phyloP scores from a whole-genome alignment of 2,329 filamentous ascomycete species.

The Rhexocercosporidium sp. region DNA sequence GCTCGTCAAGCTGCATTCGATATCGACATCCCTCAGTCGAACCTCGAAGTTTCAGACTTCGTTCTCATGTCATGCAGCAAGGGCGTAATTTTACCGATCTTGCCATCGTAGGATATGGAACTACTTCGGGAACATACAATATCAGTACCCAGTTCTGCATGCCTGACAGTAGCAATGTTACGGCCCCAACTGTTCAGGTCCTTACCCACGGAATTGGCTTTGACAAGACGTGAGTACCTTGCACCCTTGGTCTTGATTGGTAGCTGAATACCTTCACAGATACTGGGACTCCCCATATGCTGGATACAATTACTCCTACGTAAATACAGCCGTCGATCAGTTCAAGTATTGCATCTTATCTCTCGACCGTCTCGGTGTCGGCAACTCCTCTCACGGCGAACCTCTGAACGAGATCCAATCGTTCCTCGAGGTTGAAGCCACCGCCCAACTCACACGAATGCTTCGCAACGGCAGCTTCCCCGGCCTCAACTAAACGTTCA shows the following conservation, averaged over 20 bases:
- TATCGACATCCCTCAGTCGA: conserved; percentile 51
- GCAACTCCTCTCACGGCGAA: conserved; percentile 61
- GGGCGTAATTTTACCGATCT: conserved; percentile 55
- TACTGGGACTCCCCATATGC: conserved; percentile 68
- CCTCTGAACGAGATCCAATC: conserved; percentile 65
- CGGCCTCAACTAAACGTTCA: conserved; percentile 44
- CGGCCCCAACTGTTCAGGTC: conserved; percentile 48
- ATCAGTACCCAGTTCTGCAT: conserved; percentile 67
- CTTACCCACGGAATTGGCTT: conserved; percentile 61
- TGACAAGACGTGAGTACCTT: conserved; percentile 49
- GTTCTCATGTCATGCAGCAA: conserved; percentile 53
- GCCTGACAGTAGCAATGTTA: conserved; percentile 51
- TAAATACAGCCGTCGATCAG: conserved; percentile 56
- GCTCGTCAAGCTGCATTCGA: conserved; percentile 60
- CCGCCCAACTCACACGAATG: conserved; percentile 56
- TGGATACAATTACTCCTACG: conserved; percentile 67
- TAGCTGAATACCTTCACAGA: conserved; percentile 35
- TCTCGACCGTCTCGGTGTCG: conserved; percentile 68
- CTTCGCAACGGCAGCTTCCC: conserved; percentile 53
- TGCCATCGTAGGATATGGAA: conserved; percentile 54
- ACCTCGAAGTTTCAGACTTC: conserved; percentile 63
- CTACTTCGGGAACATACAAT: conserved; percentile 57
- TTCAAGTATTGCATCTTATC: conserved; percentile 63
- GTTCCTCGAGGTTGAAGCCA: conserved; percentile 61
- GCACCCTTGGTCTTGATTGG: background rate